These are phyloP conservation scores for Alternaria conjuncta DNA, from an alignment of 2,329 filamentous ascomycete genomes.

Conservation along the genomic window DNA sequence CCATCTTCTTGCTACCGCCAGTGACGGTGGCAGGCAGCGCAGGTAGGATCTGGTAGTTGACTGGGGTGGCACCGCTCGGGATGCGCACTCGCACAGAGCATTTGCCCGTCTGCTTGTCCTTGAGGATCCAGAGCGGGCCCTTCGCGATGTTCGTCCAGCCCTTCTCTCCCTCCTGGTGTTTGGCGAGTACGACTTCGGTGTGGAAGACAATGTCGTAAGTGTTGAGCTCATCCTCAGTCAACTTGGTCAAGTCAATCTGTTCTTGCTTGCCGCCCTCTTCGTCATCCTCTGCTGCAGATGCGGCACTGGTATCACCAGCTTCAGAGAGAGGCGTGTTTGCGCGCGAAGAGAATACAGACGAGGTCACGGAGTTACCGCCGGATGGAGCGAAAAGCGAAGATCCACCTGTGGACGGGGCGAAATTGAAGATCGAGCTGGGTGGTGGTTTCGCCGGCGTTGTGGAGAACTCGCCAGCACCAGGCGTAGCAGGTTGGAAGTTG, in stretches of 20 bases:
- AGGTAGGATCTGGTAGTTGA: slow-evolving; percentile 43
- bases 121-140: slow-evolving; percentile 46
- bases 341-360: slow-evolving; percentile 44
- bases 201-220: slow-evolving; percentile 45
- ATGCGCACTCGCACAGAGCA: slow-evolving; percentile 44
- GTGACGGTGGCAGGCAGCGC: slow-evolving; percentile 30
- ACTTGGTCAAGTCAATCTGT: slow-evolving; percentile 39
- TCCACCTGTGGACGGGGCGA: slow-evolving; percentile 23
- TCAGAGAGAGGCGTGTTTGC: slow-evolving; percentile 47
- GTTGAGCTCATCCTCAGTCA: slow-evolving; percentile 41
- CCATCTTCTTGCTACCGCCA: slow-evolving; percentile 39
- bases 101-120: slow-evolving; percentile 43
- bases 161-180: slow-evolving; percentile 35
- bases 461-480: slow-evolving; percentile 33
- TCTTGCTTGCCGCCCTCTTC: slow-evolving; percentile 38
- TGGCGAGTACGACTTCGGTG: slow-evolving; percentile 34
- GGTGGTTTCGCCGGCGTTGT: slow-evolving; percentile 37
- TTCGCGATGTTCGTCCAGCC: slow-evolving; percentile 41
- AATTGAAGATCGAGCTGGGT: slow-evolving; percentile 31
- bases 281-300: slow-evolving; percentile 35
- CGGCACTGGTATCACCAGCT: slow-evolving; percentile 36
- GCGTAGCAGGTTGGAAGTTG: slow-evolving; percentile 35
- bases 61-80: slow-evolving; percentile 35
- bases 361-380: slow-evolving; percentile 29
- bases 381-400: slow-evolving; percentile 27